phyloP scores from a whole-genome alignment of 2,329 filamentous ascomycete species.

The Passalora sequoiae region DNA sequence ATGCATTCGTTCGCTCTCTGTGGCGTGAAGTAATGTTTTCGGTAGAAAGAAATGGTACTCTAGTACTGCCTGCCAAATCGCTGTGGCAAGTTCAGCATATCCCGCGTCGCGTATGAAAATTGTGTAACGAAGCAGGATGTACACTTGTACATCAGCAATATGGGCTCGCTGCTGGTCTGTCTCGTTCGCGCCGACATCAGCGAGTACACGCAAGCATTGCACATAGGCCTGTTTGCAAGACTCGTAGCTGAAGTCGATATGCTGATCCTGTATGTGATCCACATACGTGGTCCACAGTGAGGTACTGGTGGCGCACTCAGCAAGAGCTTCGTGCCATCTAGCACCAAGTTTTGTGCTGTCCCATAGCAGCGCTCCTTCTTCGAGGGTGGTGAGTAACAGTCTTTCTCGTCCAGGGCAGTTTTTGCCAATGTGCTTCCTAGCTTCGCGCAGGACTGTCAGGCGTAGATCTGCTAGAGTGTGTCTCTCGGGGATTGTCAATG shows the following conservation, averaged over 20 bases:
- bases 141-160: constrained; percentile 50
- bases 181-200: constrained; percentile 1
- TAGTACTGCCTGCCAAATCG: constrained; percentile 75
- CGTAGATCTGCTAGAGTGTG: constrained; percentile 73
- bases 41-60: constrained; percentile 66
- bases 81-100: constrained; percentile 69
- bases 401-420: constrained; percentile 48
- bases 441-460: constrained; percentile 72
- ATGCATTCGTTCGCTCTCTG: constrained; percentile 17
- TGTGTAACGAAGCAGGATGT: constrained; percentile 71
- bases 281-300: constrained; percentile 68
- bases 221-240: constrained; percentile 56
- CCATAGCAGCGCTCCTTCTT: constrained; percentile 72
- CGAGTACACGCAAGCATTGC: constrained; percentile 46
- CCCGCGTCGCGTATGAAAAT: constrained; percentile 70
- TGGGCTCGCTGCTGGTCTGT: constrained; percentile 5
- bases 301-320: constrained; percentile 53
- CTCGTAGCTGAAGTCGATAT: constrained; percentile 64
- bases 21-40: background rate
- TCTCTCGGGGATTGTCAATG: constrained; percentile 55
- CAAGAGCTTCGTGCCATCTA: constrained; percentile 62
- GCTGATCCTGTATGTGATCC: constrained; percentile 64
- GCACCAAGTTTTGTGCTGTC: constrained; percentile 54
- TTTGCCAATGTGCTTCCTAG: constrained; percentile 54
- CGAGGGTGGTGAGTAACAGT: constrained; percentile 65